Conservation (phyloP, 495 filamentous ascomycete genomes). For the Xylaria cubensis region DNA sequence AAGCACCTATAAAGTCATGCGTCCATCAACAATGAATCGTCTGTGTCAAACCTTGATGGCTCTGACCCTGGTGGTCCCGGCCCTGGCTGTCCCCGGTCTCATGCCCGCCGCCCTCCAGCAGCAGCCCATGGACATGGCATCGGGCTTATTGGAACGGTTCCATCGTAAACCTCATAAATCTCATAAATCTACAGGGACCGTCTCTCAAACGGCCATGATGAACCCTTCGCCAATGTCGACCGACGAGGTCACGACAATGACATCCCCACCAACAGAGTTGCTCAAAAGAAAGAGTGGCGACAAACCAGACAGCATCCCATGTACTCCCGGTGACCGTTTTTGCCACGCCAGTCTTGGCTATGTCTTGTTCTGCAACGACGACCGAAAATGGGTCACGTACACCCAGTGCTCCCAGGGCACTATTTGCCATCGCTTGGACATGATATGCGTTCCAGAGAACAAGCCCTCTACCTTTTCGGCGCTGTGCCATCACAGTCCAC, state of each 20-base stretch:
- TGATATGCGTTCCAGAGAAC: constrained; percentile 12
- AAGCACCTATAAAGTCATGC: neutral
- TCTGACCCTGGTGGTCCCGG: constrained; percentile 16
- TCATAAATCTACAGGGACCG: neutral
- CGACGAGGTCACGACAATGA: no score
- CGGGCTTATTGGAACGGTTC: no score
- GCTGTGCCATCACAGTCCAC: neutral
- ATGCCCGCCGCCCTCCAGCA: neutral
- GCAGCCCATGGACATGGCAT: neutral
- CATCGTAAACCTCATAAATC: neutral
- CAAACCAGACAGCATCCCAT: neutral
- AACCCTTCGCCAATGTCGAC: neutral
- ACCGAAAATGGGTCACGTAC: constrained; percentile 23
- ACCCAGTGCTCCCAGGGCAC: neutral
- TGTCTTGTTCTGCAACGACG: constrained; percentile 19
- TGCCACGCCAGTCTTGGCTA: neutral
- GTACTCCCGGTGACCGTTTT: constrained; percentile 18
- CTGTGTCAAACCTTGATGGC: constrained; percentile 5
- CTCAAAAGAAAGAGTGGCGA: neutral
- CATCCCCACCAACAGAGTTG: neutral
- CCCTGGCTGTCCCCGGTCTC: constrained; percentile 17
- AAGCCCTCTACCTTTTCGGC: neutral
- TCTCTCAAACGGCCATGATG: neutral
- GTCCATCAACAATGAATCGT: constrained; percentile 10
- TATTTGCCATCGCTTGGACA: constrained; percentile 17